Base-by-base conservation (phyloP, 257 asterid genomes). In the Fraxinus pennsylvanica region DNA sequence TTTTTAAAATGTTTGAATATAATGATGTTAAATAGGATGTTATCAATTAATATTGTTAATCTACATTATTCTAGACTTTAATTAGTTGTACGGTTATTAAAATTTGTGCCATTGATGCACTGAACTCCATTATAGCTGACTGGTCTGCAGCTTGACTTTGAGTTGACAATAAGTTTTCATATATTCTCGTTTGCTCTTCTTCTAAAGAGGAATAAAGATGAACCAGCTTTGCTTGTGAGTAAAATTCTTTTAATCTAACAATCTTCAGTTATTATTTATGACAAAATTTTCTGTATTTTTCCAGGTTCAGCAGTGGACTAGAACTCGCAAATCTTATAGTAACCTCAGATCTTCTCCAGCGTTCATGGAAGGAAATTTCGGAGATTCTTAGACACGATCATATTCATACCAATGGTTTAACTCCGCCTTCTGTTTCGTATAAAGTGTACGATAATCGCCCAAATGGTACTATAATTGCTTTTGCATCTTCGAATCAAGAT, bases 281-380 rank as follows among this genome's bases (percentile, higher is more conserved):
- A 54, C 25, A 17, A 54, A 54, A 9, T 19, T 54, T 80, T 35
- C 6, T 68, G 12, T 0, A 33, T 36, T 63, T 80, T 74, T 0
- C 33, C 78, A 77, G 78, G 71, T 82, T 82, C 30, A 82, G 83
- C 67, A 50, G 81, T 79, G 86, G 79, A 39, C 54, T 75, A 47
- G 86, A 83, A 69, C 33, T 83, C 72, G 79, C 74, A 14, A 74
- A 73, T 17, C 72, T 83, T 75, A 59, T 83, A 54, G 70, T 72
- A 72, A 76, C 57, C 54, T 80, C 81, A 17, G 84, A 52, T 68
- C 70, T 83, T 47, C 71, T 83, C 25, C 73, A 32, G 33, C 74
- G 63, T 76, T 73, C 86, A 54, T 83, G 84, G 86, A 2, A 21
- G 41, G 76, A 35, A 74, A 73, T 80, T 19, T 35, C 25, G 41